Base-by-base conservation (phyloP, 208 protist genomes). In the Crithidia fasciculata region DNA sequence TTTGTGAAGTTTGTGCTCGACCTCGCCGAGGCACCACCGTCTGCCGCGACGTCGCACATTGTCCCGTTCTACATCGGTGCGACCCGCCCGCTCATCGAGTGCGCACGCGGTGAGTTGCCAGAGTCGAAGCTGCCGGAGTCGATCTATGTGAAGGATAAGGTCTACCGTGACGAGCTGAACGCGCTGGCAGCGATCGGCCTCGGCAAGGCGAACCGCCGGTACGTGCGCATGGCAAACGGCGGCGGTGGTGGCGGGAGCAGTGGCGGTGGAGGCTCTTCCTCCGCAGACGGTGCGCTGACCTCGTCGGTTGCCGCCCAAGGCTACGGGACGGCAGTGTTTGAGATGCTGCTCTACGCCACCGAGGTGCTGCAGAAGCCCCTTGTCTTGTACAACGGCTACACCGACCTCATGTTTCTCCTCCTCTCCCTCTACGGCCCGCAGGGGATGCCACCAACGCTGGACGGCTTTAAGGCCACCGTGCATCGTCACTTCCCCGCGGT, bases 321-420 rank as follows among this genome's bases (percentile, higher is more conserved):
- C 40, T 81, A 81, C 43, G 89, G 86, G 52, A 78, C 78, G 5
- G 68, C 64, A 44, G 71, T 91, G 10, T 68, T 94, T 10, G 52
- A 69, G 37, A 67, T 79, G 5, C 49, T 94, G 4, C n/a, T 94
- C 12, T 53, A 62, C 44, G 84, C 84, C 0, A 80, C 76, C n/a
- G 82, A 76, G 16, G 18, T 64, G 4, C 72, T 62, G 47, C 13
- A 56, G 15, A 94, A 88, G 71, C 71, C 85, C 13, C 71, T 91
- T 4, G 72, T 94, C 1, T 64, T 89, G 53, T 88, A 87, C 69
- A 92, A 92, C 72, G 86, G 87, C 5, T 81, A 84, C 56, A 85
- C 70, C 18, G 89, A 94, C 65, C 65, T 92, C 55, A 76, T 86
- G 10, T 91, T 91, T 73, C 69, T 92, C 10, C 72, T 83, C n/a